phyloP scores from a whole-genome alignment of 257 asterid genomes.

The Cordia subcordata region DNA sequence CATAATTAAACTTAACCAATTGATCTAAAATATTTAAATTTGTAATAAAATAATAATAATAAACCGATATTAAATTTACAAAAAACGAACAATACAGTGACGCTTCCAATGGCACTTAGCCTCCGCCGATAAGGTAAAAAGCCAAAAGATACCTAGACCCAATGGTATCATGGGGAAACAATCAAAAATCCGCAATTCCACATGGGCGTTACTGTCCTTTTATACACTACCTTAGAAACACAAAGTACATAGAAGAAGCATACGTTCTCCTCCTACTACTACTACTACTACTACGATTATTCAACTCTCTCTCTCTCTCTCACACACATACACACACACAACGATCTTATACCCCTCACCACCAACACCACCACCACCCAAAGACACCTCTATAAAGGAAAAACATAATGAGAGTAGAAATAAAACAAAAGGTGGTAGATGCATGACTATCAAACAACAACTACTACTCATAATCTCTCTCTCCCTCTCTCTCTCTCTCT shows the following conservation, averaged over 20 bases:
- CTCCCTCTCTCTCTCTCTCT: background rate
- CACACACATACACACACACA: too few species aligned
- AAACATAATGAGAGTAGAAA: slow-evolving; percentile 43
- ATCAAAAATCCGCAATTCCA: background rate
- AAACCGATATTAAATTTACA: too few species aligned
- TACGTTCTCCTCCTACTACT: too few species aligned
- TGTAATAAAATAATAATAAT: too few species aligned
- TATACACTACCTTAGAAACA: background rate
- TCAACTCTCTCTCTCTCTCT: background rate
- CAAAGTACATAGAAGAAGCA: background rate
- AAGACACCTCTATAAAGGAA: background rate
- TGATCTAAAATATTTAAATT: too few species aligned
- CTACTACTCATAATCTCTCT: slow-evolving; percentile 29
- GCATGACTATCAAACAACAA: slow-evolving; percentile 64
- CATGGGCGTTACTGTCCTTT: background rate
- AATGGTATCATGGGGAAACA: too few species aligned
- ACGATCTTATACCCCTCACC: background rate
- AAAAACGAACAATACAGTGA: too few species aligned
- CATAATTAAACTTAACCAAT: too few species aligned
- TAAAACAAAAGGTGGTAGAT: slow-evolving; percentile 94
- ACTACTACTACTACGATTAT: too few species aligned
- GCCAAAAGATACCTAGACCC: background rate
- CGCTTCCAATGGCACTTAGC: background rate
- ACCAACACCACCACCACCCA: background rate
- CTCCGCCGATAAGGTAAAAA: background rate